These are phyloP conservation scores for Lactarius sp. DNA, from an alignment of 768 basidiomycete species.

Conservation along the genomic window DNA sequence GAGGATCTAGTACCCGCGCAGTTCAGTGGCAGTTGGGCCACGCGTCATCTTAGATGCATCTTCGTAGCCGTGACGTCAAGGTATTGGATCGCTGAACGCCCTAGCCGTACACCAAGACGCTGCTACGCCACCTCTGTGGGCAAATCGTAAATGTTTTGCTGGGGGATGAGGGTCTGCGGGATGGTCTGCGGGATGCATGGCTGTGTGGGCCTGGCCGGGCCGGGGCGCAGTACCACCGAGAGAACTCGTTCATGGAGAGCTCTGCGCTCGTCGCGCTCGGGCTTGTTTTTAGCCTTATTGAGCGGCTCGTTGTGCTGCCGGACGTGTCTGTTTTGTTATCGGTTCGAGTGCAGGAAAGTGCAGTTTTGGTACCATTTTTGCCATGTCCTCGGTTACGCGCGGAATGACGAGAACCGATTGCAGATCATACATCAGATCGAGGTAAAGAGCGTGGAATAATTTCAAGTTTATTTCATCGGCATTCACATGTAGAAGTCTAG, in stretches of 20 bases:
- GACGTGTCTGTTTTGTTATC: neutral
- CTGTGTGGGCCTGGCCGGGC: constrained; percentile 59
- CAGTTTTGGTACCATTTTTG: too few relatives aligned
- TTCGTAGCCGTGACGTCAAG: constrained; percentile 52
- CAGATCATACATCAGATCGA: too few relatives aligned
- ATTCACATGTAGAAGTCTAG: too few relatives aligned
- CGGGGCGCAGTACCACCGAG: constrained; percentile 30
- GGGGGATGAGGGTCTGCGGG: constrained; percentile 27
- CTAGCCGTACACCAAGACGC: constrained; percentile 53
- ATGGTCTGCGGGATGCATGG: constrained; percentile 52
- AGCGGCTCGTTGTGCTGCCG: neutral
- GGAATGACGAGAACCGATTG: too few relatives aligned
- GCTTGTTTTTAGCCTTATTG: neutral
- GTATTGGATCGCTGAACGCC: constrained; percentile 58
- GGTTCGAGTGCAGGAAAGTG: too few relatives aligned
- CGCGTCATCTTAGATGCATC: constrained; percentile 44
- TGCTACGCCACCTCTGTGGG: constrained; percentile 46
- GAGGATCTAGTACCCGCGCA: constrained; percentile 37
- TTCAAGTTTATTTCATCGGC: too few relatives aligned
- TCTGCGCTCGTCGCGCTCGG: neutral
- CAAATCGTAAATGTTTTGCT: constrained; percentile 28
- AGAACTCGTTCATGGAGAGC: constrained; percentile 1
- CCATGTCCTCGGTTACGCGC: too few relatives aligned
- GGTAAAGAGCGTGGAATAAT: too few relatives aligned
- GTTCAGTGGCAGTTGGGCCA: constrained; percentile 49